Evolutionary conservation across 2,329 filamentous ascomycete species (phyloP).

Genomic region (Ophiostoma ulmi): DNA sequence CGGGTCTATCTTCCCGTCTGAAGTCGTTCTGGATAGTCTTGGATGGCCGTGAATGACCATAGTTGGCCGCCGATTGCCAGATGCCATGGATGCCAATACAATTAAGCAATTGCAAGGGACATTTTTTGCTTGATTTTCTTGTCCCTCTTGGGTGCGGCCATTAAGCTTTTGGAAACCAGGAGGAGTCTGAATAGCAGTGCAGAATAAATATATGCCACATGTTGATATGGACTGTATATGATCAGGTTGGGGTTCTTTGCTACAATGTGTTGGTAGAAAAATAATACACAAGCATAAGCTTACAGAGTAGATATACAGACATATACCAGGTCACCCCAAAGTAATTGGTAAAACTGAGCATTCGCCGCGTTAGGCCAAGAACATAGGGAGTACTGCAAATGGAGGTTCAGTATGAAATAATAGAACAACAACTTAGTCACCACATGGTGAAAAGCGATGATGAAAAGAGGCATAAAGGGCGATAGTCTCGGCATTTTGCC

Average conservation of each 20-base stretch:
- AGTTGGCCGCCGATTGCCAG: not conserved
- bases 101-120: not conserved
- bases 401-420: not conserved
- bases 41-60: not conserved
- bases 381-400: constrained; percentile 4
- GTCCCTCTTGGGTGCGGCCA: not conserved
- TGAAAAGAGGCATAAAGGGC: not conserved
- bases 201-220: not conserved
- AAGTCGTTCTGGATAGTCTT: not conserved
- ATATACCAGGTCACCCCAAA: not conserved
- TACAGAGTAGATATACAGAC: not conserved
- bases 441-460: not conserved
- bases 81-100: constrained; percentile 7
- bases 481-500: constrained; percentile 2
- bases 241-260: not conserved
- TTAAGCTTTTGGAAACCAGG: not conserved
- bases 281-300: not conserved
- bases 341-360: not conserved
- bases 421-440: not conserved
- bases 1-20: not conserved
- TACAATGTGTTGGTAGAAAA: not conserved
- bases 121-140: not conserved
- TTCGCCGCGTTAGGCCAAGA: not conserved
- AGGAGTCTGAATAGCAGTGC: not conserved
- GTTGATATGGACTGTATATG: not conserved